Percentiles rank a stretch among this genome's conserved stretches.
Evolutionary conservation across 2,329 filamentous ascomycete species (phyloP).

Genomic region (Penicillium sumatraense): DNA sequence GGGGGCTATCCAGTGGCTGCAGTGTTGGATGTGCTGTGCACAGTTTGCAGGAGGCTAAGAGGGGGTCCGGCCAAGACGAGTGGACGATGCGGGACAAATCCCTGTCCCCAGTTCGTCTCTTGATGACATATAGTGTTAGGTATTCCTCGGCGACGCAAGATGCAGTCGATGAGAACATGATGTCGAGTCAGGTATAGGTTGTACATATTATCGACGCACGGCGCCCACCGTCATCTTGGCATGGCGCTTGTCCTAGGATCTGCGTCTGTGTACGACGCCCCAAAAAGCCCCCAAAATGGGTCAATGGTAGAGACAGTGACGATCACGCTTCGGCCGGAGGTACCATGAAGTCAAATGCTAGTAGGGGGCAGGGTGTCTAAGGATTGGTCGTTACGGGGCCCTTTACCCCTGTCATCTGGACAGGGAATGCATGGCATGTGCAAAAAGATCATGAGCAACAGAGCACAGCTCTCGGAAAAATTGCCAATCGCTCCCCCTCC

Average conservation of each 20-base stretch:
- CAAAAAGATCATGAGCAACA: conserved; percentile 1
- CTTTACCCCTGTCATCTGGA: neutral
- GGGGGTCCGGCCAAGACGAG: conserved; percentile 4
- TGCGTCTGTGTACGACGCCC: conserved; percentile 14
- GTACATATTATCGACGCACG: conserved; percentile 23
- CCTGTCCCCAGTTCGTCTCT: conserved; percentile 13
- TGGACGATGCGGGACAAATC: conserved; percentile 12
- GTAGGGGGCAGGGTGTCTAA: neutral
- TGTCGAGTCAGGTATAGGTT: conserved; percentile 18
- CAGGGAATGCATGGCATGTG: neutral
- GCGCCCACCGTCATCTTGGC: conserved; percentile 36
- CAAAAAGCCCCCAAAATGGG: conserved; percentile 1
- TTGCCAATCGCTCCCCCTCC: neutral
- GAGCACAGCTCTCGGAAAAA: neutral
- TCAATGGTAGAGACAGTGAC: neutral
- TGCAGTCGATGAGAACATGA: conserved; percentile 19
- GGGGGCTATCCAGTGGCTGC: conserved; percentile 14
- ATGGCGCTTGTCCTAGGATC: conserved; percentile 35
- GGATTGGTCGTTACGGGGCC: conserved; percentile 9
- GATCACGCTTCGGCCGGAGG: conserved; percentile 2
- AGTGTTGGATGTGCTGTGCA: conserved; percentile 16
- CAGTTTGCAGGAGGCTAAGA: conserved; percentile 19
- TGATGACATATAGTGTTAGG: neutral
- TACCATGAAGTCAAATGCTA: neutral
- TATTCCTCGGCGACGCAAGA: conserved; percentile 26